These are phyloP conservation scores for Pleurotus sapidus DNA, from an alignment of 768 basidiomycete species.

Conservation along the genomic window DNA sequence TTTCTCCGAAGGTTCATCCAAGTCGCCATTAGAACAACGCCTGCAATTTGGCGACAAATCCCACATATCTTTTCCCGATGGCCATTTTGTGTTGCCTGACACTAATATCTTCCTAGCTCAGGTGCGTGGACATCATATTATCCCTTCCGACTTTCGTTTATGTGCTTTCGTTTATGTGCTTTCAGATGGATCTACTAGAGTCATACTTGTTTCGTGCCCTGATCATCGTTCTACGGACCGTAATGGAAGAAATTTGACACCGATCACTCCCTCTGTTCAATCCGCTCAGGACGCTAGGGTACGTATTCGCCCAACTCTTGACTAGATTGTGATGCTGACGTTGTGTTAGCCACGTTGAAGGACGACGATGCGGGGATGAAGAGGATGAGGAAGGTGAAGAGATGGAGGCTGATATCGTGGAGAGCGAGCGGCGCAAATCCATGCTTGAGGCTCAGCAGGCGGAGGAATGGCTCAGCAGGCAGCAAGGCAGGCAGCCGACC, in stretches of 20 bases:
- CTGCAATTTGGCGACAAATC: slow-evolving; percentile 55
- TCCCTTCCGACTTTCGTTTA: too few relatives aligned
- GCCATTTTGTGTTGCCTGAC: slow-evolving; percentile 87
- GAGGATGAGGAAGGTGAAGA: slow-evolving; percentile 47
- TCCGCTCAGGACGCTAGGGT: slow-evolving; percentile 92
- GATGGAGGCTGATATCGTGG: neutral
- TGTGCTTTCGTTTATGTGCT: too few relatives aligned
- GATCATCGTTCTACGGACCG: slow-evolving; percentile 91
- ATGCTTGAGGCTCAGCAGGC: slow-evolving; percentile 38
- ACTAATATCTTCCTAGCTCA: slow-evolving; percentile 95
- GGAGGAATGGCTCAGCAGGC: slow-evolving; percentile 23
- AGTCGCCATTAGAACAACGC: slow-evolving; percentile 47
- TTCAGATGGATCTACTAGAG: slow-evolving; percentile 91
- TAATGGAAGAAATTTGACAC: slow-evolving; percentile 95
- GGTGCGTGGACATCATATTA: slow-evolving; percentile 37
- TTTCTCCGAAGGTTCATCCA: slow-evolving; percentile 2
- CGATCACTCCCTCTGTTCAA: slow-evolving; percentile 91
- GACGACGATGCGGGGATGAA: slow-evolving; percentile 86
- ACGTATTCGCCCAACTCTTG: slow-evolving; percentile 14
- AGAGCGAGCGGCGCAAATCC: slow-evolving; percentile 34
- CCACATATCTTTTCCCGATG: slow-evolving; percentile 57
- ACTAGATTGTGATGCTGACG: slow-evolving; percentile 18
- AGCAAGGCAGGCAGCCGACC: slow-evolving; percentile 79
- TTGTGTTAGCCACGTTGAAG: slow-evolving; percentile 64
- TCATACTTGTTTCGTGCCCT: slow-evolving; percentile 72